Percentiles rank a stretch among this genome's conserved stretches.
Conservation (phyloP, 306 rosid species). For the Malus asiatica region DNA sequence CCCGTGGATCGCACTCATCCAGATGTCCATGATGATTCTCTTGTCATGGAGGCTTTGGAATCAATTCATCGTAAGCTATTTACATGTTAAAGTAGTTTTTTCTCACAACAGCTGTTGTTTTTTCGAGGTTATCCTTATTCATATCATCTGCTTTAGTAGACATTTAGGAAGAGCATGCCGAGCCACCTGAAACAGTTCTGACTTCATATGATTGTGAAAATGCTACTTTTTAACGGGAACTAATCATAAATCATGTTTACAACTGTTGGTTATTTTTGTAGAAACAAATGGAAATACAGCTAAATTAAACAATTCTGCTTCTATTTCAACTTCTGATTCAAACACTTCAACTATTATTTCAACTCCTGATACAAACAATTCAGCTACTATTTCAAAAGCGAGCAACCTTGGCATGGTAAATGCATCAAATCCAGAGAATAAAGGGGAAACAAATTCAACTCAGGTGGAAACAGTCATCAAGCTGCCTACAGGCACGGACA, state of each 20-base stretch:
- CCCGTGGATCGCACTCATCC: constrained; percentile 90
- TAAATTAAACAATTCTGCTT: constrained; percentile 30
- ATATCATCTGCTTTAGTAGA: neutral
- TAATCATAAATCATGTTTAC: constrained; percentile 7
- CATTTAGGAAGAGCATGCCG: constrained; percentile 10
- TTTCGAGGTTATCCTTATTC: neutral
- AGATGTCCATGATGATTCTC: constrained; percentile 72
- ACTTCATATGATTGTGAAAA: constrained; percentile 7
- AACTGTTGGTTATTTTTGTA: constrained; percentile 29
- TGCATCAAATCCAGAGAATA: constrained; percentile 16
- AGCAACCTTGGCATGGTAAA: neutral
- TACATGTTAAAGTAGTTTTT: constrained; percentile 1
- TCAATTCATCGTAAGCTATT: constrained; percentile 47
- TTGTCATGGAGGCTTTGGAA: constrained; percentile 52
- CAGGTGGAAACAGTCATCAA: constrained; percentile 42
- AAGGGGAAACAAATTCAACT: constrained; percentile 22
- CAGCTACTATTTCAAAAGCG: constrained; percentile 13
- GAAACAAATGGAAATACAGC: constrained; percentile 40
- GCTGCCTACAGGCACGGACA: constrained; percentile 32
- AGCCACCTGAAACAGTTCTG: constrained; percentile 4
- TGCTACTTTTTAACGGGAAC: neutral
- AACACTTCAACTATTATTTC: constrained; percentile 26
- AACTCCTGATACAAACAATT: constrained; percentile 17
- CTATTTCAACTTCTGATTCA: neutral
- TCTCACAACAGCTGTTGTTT: neutral